Evolutionary conservation across 1,139 yeast genomes (phyloP).

Genomic region (Kluyveromyces marxianus): DNA sequence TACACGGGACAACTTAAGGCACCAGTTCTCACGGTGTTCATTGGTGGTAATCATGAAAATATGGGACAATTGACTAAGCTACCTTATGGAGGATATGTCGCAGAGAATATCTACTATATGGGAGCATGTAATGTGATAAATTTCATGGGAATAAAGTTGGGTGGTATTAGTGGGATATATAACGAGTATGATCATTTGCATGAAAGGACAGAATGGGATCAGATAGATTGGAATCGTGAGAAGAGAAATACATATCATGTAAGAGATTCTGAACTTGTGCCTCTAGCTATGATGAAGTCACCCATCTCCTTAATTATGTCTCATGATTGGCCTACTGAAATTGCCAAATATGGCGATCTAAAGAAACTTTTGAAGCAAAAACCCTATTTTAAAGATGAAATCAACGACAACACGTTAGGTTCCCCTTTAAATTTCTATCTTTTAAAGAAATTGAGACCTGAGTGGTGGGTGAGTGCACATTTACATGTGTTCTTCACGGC

Average conservation of each 20-base stretch:
- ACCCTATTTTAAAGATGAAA: constrained; percentile 62
- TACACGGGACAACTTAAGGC: constrained; percentile 56
- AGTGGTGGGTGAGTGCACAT: constrained; percentile 84
- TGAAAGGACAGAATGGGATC: constrained; percentile 22
- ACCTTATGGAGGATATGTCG: constrained; percentile 90
- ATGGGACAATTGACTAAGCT: constrained; percentile 69
- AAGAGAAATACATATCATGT: constrained; percentile 64
- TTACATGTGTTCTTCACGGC: constrained; percentile 75
- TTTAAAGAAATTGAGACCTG: constrained; percentile 50
- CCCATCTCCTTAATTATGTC: constrained; percentile 43
- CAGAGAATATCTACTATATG: constrained; percentile 80
- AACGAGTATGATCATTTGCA: constrained; percentile 40
- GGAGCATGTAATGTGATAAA: constrained; percentile 74
- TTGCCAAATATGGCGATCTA: constrained; percentile 58
- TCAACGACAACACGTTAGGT: constrained; percentile 56
- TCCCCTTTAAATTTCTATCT: constrained; percentile 62
- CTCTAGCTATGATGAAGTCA: constrained; percentile 31
- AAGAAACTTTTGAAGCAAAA: constrained; percentile 44
- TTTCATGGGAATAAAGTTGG: constrained; percentile 66
- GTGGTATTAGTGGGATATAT: constrained; percentile 82
- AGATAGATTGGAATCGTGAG: constrained; percentile 35
- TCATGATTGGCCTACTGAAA: constrained; percentile 95
- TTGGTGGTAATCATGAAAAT: constrained; percentile 96
- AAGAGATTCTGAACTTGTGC: constrained; percentile 54
- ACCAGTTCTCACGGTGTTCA: constrained; percentile 69